Percentiles rank a stretch among this genome's conserved stretches.
Evolutionary conservation across 2,329 filamentous ascomycete species (phyloP).

Genomic region (Ciborinia camelliae): DNA sequence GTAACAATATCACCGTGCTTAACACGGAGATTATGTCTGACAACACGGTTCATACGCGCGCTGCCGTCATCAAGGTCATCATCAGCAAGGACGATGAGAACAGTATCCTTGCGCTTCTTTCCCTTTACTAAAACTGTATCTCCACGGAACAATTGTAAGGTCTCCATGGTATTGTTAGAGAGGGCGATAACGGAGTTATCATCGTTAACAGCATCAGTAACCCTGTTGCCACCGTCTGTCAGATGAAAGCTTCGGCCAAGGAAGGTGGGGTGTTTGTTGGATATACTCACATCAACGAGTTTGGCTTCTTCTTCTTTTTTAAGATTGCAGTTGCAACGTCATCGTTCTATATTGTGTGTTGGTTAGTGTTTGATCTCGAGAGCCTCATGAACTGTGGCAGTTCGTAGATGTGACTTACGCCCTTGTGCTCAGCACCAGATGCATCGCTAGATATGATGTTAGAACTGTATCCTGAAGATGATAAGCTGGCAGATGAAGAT

Average conservation of each 20-base stretch:
- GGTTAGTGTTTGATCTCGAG: constrained; percentile 39
- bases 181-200: constrained; percentile 99
- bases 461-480: constrained; percentile 34
- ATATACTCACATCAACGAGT: constrained; percentile 82
- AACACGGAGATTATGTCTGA: constrained; percentile 95
- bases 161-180: constrained; percentile 98
- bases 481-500: constrained; percentile 4
- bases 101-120: constrained; percentile 99
- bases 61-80: constrained; percentile 97
- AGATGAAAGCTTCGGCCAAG: constrained; percentile 33
- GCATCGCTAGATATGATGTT: constrained; percentile 63
- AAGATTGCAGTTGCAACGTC: constrained; percentile 94
- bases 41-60: constrained; percentile 95
- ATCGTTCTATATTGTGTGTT: constrained; percentile 61
- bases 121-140: constrained; percentile 97
- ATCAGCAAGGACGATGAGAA: constrained; percentile 94
- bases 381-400: constrained; percentile 32
- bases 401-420: constrained; percentile 54
- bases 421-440: constrained; percentile 82
- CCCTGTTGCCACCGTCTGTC: constrained; percentile 54
- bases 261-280: constrained; percentile 19
- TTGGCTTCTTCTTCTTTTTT: constrained; percentile 99
- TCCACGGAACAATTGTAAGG: constrained; percentile 95
- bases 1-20: constrained; percentile 98
- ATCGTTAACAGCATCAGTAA: constrained; percentile 98